Evolutionary conservation across 371 early-diverging fungal genomes (phyloP).

Genomic region (Batkoa obscura): DNA sequence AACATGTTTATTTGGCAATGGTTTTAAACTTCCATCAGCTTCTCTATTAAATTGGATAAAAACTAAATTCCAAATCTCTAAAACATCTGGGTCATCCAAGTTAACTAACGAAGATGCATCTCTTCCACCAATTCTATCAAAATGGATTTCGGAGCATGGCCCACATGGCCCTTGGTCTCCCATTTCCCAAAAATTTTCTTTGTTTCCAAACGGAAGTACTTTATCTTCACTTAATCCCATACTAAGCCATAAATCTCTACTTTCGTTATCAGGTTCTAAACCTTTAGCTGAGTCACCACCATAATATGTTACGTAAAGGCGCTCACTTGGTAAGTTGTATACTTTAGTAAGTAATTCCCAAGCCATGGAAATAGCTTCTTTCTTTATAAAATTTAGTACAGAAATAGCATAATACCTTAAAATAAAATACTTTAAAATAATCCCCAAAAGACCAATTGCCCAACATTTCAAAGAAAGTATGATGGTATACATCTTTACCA

Average conservation of each 20-base stretch:
- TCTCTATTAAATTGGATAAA: constrained; percentile 99
- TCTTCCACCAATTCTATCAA: constrained; percentile 94
- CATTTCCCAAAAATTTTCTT: constrained; percentile 99
- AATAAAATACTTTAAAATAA: constrained; percentile 77
- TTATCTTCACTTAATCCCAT: constrained; percentile 70
- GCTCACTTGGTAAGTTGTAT: constrained; percentile 63
- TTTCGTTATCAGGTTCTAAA: constrained; percentile 79
- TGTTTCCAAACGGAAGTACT: constrained; percentile 75
- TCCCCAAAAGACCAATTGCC: constrained; percentile 99
- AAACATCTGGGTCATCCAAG: constrained; percentile 96
- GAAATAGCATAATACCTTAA: background rate
- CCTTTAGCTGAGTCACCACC: constrained; percentile 77
- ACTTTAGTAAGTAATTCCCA: constrained; percentile 93
- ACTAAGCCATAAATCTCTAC: constrained; percentile 84
- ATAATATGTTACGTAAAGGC: constrained; percentile 97
- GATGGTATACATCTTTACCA: constrained; percentile 99
- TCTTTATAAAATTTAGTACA: constrained; percentile 14
- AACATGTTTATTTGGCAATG: constrained; percentile 92
- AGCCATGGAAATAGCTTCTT: constrained; percentile 79
- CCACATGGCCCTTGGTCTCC: constrained; percentile 99
- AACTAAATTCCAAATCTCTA: constrained; percentile 99
- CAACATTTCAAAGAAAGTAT: constrained; percentile 99
- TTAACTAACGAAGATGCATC: constrained; percentile 93
- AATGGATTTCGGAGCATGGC: constrained; percentile 99
- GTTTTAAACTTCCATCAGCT: constrained; percentile 67